Base-by-base conservation (phyloP, 306 rosid species). In the Lagenaria siceraria region DNA sequence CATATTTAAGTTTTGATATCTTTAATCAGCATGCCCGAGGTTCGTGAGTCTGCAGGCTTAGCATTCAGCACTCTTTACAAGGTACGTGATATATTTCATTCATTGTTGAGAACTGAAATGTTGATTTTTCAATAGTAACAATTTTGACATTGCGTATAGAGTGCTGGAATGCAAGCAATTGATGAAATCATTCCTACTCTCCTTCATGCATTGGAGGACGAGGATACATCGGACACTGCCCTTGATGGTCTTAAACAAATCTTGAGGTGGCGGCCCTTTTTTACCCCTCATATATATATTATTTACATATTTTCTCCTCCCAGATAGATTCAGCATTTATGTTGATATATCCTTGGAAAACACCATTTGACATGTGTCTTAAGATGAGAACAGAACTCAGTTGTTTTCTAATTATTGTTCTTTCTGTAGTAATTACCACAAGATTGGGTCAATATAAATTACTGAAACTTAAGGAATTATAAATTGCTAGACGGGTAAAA, bases 171-270 rank as follows among this genome's bases (percentile, higher is more conserved):
- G 97, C 99, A 92, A 89, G 97, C 99, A 71, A 95, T 95, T 62
- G 99, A 95, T 65, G 97, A 92, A 83, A 92, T 95, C 77, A 93
- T 95, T 85, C 99, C 99, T 8, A 95, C 96, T 36, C 97, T 95
- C 83, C 87, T 95, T 69, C 97, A 86, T 85, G 97, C 99, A 42
- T 79, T 95, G 91, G 97, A 95, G 85, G 97, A 88, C 78, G 97
- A 92, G 81, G 65, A 84, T 80, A 90, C 96, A 77, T 95, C 97
- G 76, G 97, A 92, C 64, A 95, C 96, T 80, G 99, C 99, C 29
- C 99, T 92, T 31, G 97, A 95, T 64, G 99, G 99, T 76, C 99
- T 95, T 68, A 95, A 95, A 83, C 99, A 95, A 86, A 95, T 95
- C 83, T 84, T 95, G 64, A 95, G 99, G 99, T 92, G 80, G 72